Conservation (phyloP, 805 yeast genomes). For the Torulaspora quercuum region DNA sequence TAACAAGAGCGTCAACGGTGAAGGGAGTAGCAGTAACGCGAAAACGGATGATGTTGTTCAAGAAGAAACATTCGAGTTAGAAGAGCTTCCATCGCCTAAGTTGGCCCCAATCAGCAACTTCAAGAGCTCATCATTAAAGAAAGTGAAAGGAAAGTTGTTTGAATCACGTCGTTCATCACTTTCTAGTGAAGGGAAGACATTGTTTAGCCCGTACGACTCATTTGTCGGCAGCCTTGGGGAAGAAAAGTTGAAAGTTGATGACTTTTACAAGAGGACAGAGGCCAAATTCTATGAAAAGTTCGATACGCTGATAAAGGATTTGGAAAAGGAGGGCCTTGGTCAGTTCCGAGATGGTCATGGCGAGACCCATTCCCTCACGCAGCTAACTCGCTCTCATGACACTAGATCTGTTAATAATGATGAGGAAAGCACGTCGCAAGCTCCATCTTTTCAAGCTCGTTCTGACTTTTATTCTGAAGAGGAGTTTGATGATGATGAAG, state of each 20-base stretch:
- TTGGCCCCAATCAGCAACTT: slow-evolving; percentile 12
- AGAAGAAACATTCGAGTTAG: slow-evolving; percentile 17
- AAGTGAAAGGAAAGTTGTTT: slow-evolving; percentile 18
- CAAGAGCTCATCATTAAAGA: slow-evolving; percentile 15
- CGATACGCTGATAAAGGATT: slow-evolving; percentile 46
- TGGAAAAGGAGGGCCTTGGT: slow-evolving; percentile 38
- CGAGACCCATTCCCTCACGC: neutral
- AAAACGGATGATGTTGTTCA: slow-evolving; percentile 9
- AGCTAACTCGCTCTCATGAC: slow-evolving; percentile 4
- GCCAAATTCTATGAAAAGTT: slow-evolving; percentile 44
- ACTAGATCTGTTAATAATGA: slow-evolving; percentile 9
- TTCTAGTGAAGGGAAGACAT: slow-evolving; percentile 28
- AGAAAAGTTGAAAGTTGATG: slow-evolving; percentile 53
- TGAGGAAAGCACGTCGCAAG: slow-evolving; percentile 8
- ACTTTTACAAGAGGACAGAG: slow-evolving; percentile 49
- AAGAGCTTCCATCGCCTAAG: slow-evolving; percentile 14
- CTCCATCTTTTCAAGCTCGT: slow-evolving; percentile 6
- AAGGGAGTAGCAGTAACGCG: slow-evolving; percentile 1
- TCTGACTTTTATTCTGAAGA: slow-evolving; percentile 18
- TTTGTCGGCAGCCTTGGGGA: slow-evolving; percentile 46
- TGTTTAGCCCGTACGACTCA: slow-evolving; percentile 39
- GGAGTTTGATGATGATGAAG: slow-evolving; percentile 40
- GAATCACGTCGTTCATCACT: slow-evolving; percentile 21
- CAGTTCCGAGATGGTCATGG: neutral
- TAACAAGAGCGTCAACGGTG: slow-evolving; percentile 5